Conservation (phyloP, 352 stramenopile species). For the Globisporangium cederbergense region DNA sequence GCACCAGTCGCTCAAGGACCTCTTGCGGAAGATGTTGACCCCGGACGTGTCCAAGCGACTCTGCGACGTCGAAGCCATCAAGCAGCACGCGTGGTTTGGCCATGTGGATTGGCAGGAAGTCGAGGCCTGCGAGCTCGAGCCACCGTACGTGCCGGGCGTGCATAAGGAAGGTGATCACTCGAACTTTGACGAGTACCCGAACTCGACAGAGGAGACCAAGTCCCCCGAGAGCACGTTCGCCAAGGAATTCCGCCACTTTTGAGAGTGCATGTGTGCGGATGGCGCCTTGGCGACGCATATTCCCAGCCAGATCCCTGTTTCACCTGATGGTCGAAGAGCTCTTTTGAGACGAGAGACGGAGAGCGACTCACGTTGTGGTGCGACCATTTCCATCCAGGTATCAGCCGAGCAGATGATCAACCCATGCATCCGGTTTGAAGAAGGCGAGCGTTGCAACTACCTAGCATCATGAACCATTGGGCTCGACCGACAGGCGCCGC, state of each 20-base stretch:
- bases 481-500: too few species aligned
- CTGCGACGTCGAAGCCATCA: constrained; percentile 41
- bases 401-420: neutral
- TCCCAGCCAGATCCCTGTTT: neutral
- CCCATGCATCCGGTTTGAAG: neutral
- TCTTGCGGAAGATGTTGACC: constrained; percentile 67
- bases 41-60: constrained; percentile 49
- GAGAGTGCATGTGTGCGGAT: constrained; percentile 10
- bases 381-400: neutral
- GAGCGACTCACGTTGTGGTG: neutral
- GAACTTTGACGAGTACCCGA: constrained; percentile 70
- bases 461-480: too few species aligned
- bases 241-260: constrained; percentile 43
- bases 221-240: constrained; percentile 25
- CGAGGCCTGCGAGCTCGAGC: constrained; percentile 33
- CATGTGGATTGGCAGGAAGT: constrained; percentile 67
- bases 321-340: neutral
- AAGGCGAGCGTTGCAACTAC: neutral
- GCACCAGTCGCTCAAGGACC: constrained; percentile 38
- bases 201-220: constrained; percentile 42
- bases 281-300: neutral
- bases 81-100: constrained; percentile 61
- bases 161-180: constrained; percentile 38
- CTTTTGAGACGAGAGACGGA: neutral
- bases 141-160: constrained; percentile 45